These are phyloP conservation scores for Arxiozyma bovina DNA, from an alignment of 1,139 yeast genomes.

Conservation along the genomic window DNA sequence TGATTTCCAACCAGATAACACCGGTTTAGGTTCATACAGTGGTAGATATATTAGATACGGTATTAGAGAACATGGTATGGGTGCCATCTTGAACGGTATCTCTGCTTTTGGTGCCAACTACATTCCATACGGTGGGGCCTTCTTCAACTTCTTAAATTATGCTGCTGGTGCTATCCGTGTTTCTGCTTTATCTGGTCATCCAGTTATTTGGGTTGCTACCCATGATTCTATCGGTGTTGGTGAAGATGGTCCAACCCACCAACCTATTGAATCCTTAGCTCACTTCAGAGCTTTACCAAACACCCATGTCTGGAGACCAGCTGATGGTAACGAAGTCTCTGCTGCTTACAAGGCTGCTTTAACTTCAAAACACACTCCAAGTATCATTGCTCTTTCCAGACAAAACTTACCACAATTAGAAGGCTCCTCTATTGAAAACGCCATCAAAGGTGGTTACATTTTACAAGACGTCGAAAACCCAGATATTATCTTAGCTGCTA, in stretches of 20 bases:
- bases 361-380: slow-evolving; percentile 66
- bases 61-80: slow-evolving; percentile 99
- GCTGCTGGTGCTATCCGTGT: slow-evolving; percentile 97
- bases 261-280: slow-evolving; percentile 97
- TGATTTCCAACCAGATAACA: slow-evolving; percentile 88
- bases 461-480: slow-evolving; percentile 54
- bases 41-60: slow-evolving; percentile 98
- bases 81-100: slow-evolving; percentile 97
- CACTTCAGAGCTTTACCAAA: slow-evolving; percentile 98
- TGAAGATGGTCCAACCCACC: slow-evolving; percentile 99
- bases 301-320: slow-evolving; percentile 97
- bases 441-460: slow-evolving; percentile 92
- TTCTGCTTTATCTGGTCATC: slow-evolving; percentile 88
- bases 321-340: slow-evolving; percentile 97
- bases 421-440: slow-evolving; percentile 88
- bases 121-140: slow-evolving; percentile 95
- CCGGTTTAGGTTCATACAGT: slow-evolving; percentile 73
- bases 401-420: slow-evolving; percentile 96
- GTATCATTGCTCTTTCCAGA: slow-evolving; percentile 88
- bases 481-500: slow-evolving; percentile 72
- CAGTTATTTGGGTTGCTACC: slow-evolving; percentile 95
- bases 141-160: slow-evolving; percentile 95
- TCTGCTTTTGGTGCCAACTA: slow-evolving; percentile 90
- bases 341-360: slow-evolving; percentile 89
- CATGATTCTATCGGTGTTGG: slow-evolving; percentile 99